phyloP scores from a whole-genome alignment of 129 eudicot species.

The Flaveria robusta region DNA sequence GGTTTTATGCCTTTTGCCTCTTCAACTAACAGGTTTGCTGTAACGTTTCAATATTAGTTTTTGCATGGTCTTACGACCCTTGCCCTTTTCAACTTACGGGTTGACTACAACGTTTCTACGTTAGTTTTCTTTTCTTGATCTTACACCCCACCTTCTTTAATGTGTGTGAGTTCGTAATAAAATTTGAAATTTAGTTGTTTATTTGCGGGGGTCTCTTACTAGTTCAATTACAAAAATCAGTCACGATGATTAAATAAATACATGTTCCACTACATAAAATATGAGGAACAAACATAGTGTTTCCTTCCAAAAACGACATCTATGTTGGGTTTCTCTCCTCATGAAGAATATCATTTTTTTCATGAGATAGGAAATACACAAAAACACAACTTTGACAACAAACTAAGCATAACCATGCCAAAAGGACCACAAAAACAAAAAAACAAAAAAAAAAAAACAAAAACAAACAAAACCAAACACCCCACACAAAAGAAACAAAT shows the following conservation, averaged over 20 bases:
- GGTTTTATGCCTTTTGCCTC: no score
- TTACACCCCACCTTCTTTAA: no score
- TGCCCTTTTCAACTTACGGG: no score
- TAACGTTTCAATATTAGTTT: no score
- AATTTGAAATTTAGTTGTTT: no score
- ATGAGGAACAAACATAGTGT: constrained; percentile 18
- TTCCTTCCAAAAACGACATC: constrained; percentile 30
- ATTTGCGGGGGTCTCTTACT: no score
- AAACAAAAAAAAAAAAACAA: neutral
- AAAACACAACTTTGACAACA: constrained; percentile 28
- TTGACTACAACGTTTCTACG: no score
- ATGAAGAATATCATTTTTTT: constrained; percentile 44
- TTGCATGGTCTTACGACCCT: no score
- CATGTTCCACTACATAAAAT: constrained; percentile 31
- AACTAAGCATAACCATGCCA: constrained; percentile 24
- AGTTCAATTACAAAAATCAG: neutral
- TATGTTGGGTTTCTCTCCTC: constrained; percentile 38
- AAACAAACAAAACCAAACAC: constrained; percentile 12
- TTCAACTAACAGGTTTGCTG: no score
- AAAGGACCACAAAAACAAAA: constrained; percentile 12
- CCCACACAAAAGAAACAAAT: constrained; percentile 28
- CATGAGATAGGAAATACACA: constrained; percentile 28
- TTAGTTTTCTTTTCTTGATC: no score
- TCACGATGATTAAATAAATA: constrained; percentile 23
- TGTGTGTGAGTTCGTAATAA: no score